These are phyloP conservation scores for Neurospora sp. DNA, from an alignment of 495 filamentous ascomycete species.

Conservation along the genomic window DNA sequence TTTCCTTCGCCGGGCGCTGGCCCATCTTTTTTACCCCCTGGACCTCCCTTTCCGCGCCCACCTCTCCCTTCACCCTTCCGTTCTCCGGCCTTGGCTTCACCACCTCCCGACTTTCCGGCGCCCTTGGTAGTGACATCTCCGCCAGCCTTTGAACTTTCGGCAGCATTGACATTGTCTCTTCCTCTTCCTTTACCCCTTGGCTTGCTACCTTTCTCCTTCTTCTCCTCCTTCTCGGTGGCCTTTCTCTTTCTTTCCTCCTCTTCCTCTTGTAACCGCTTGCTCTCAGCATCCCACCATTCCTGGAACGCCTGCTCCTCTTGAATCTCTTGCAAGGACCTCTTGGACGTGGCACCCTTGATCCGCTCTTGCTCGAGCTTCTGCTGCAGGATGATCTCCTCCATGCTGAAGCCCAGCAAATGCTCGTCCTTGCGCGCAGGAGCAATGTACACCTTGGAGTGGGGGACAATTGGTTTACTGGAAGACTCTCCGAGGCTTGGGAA, in stretches of 20 bases:
- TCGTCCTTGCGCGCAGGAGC: slow-evolving; percentile 37
- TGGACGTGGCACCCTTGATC: slow-evolving; percentile 72
- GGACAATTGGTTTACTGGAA: slow-evolving; percentile 21
- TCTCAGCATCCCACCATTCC: slow-evolving; percentile 96
- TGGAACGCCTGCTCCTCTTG: slow-evolving; percentile 95
- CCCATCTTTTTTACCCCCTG: slow-evolving; percentile 16
- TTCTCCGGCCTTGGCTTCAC: not conserved
- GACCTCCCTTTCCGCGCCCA: slow-evolving; percentile 20
- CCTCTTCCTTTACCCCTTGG: slow-evolving; percentile 1
- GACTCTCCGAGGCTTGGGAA: not conserved
- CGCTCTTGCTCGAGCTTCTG: slow-evolving; percentile 78
- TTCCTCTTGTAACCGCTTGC: slow-evolving; percentile 54
- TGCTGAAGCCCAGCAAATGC: slow-evolving; percentile 53
- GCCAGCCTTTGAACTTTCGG: not conserved
- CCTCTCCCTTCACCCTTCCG: slow-evolving; percentile 19
- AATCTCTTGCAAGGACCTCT: slow-evolving; percentile 82
- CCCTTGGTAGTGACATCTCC: not conserved
- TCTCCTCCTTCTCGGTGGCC: slow-evolving; percentile 17
- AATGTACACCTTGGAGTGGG: slow-evolving; percentile 43
- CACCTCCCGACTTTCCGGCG: not conserved
- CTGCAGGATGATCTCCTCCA: slow-evolving; percentile 82
- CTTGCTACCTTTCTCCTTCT: not conserved
- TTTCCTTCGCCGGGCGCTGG: not conserved
- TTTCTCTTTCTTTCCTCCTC: slow-evolving; percentile 40
- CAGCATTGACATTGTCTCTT: not conserved